A percentile compares a stretch with the other conserved stretches of the same genome.
These are phyloP conservation scores for Kitagawia praeruptora DNA, from an alignment of 129 eudicot genomes.

Conservation along the genomic window DNA sequence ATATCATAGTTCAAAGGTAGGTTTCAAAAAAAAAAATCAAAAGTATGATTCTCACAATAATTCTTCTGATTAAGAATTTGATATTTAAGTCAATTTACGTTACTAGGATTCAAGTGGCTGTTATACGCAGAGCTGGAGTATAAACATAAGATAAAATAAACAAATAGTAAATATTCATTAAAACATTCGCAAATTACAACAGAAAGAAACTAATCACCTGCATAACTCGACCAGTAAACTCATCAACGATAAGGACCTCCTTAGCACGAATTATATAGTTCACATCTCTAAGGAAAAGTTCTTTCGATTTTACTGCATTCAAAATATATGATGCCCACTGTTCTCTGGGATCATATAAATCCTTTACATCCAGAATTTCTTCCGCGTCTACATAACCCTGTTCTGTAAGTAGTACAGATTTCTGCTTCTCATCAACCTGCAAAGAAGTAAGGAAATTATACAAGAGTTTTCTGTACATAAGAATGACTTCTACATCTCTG, in stretches of 20 bases:
- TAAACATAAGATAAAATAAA: background rate
- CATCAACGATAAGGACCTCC: conserved; percentile 98
- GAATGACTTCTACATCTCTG: background rate
- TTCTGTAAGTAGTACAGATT: conserved; percentile 82
- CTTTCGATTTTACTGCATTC: conserved; percentile 91
- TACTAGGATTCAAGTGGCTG: background rate
- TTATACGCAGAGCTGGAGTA: background rate
- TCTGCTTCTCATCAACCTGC: conserved; percentile 99
- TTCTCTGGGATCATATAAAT: conserved; percentile 91
- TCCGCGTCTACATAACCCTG: conserved; percentile 99
- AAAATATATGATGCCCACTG: conserved; percentile 94
- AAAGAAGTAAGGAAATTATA: conserved; percentile 19
- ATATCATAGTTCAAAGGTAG: conserved; percentile 6
- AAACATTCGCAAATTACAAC: background rate
- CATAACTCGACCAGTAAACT: conserved; percentile 99
- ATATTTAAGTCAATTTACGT: background rate
- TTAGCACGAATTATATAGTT: conserved; percentile 93
- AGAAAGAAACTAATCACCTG: conserved; percentile 48
- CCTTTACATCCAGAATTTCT: conserved; percentile 88
- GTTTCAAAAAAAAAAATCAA: no score
- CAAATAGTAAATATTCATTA: background rate
- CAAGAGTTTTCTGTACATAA: background rate
- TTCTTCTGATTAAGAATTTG: background rate
- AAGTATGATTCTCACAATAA: background rate
- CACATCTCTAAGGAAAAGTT: conserved; percentile 92